Conservation (phyloP, 78 protist genomes). For the Capsaspora owczarzaki region DNA sequence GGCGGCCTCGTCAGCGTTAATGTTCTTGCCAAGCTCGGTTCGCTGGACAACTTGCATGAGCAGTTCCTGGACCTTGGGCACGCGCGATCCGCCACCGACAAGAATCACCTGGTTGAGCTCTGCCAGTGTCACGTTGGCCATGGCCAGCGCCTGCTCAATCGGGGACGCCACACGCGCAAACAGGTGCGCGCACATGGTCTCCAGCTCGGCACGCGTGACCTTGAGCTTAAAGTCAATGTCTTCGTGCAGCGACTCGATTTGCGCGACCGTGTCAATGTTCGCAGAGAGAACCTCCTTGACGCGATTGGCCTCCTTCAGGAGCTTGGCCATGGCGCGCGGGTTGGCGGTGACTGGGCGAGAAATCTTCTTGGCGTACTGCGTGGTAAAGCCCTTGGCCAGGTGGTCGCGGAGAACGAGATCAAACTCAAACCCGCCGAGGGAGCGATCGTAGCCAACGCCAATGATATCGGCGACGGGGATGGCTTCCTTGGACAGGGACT, state of each 20-base stretch:
- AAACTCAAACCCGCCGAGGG: slow-evolving; percentile 56
- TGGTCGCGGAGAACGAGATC: slow-evolving; percentile 48
- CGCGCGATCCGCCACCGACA: slow-evolving; percentile 26
- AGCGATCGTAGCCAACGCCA: slow-evolving; percentile 33
- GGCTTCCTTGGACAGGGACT: background rate
- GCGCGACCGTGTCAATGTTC: slow-evolving; percentile 40
- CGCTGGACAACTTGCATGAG: slow-evolving; percentile 6
- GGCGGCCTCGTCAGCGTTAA: slow-evolving; percentile 70
- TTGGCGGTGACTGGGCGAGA: background rate
- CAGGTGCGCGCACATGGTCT: slow-evolving; percentile 38
- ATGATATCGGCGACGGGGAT: background rate
- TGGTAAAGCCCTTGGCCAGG: slow-evolving; percentile 8
- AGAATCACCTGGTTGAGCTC: background rate
- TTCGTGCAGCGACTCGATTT: slow-evolving; percentile 15
- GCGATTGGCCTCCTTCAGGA: slow-evolving; percentile 49
- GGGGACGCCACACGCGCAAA: slow-evolving; percentile 40
- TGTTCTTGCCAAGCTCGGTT: slow-evolving; percentile 39
- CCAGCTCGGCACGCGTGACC: slow-evolving; percentile 46
- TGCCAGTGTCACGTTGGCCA: background rate
- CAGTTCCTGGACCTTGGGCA: slow-evolving; percentile 25
- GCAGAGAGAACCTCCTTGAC: slow-evolving; percentile 63
- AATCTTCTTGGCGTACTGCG: background rate
- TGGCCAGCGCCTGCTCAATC: slow-evolving; percentile 18
- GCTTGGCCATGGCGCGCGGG: slow-evolving; percentile 49
- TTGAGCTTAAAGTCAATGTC: slow-evolving; percentile 44